These are phyloP conservation scores for Ochromonas danica DNA, from an alignment of 108 stramenopile genomes.

Conservation along the genomic window DNA sequence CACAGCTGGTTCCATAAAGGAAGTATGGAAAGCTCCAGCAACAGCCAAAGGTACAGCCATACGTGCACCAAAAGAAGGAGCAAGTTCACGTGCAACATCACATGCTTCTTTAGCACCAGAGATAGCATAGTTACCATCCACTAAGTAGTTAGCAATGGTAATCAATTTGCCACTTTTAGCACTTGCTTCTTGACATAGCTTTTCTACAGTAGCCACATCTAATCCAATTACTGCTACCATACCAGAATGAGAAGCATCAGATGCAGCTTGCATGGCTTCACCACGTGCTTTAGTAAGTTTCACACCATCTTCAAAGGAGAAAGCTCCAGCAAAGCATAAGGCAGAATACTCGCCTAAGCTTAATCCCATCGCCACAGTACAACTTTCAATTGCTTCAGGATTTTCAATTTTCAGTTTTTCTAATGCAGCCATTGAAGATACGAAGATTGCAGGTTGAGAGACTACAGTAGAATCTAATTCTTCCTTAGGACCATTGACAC, in stretches of 20 bases:
- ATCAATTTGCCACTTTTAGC: conserved; percentile 67
- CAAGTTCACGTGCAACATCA: conserved; percentile 74
- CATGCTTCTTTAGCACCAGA: conserved; percentile 79
- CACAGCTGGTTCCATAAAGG: conserved; percentile 93
- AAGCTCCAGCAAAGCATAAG: conserved; percentile 91
- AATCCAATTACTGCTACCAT: conserved; percentile 98
- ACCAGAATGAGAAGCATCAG: conserved; percentile 81
- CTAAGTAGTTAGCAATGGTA: conserved; percentile 90
- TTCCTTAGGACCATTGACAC: conserved; percentile 19
- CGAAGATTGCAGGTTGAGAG: conserved; percentile 96
- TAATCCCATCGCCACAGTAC: conserved; percentile 57
- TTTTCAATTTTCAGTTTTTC: conserved; percentile 80
- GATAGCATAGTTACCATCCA: conserved; percentile 95
- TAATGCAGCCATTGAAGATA: conserved; percentile 92
- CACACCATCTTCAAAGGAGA: conserved; percentile 95
- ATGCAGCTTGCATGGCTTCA: conserved; percentile 94
- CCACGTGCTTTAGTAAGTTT: conserved; percentile 93
- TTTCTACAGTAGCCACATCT: conserved; percentile 70
- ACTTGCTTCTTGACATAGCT: conserved; percentile 74
- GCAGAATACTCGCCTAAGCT: conserved; percentile 79
- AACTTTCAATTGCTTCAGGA: conserved; percentile 68
- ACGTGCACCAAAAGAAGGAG: conserved; percentile 91
- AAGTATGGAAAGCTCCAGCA: conserved; percentile 96
- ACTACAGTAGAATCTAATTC: conserved; percentile 54
- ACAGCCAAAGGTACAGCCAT: conserved; percentile 96